These are phyloP conservation scores for Davidsoniella eucalypti DNA, from an alignment of 2,329 filamentous ascomycete genomes.

Conservation along the genomic window DNA sequence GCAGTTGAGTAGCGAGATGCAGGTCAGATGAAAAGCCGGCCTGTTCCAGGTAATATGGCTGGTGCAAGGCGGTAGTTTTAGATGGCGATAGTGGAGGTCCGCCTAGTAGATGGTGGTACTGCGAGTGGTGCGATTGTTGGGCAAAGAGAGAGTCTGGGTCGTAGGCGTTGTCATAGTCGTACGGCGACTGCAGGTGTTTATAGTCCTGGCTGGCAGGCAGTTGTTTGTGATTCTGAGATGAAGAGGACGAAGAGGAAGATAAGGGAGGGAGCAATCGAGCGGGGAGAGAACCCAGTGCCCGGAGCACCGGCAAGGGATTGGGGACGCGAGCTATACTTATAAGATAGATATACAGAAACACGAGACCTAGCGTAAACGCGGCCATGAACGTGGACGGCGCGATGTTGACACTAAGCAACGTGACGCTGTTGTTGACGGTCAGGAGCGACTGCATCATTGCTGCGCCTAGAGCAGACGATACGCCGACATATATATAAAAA, in stretches of 20 bases:
- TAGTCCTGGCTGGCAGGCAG: neutral
- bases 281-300: conserved; percentile 7
- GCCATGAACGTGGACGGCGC: conserved; percentile 41
- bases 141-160: neutral
- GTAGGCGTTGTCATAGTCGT: conserved; percentile 4
- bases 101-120: neutral
- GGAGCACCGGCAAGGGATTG: conserved; percentile 10
- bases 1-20: conserved; percentile 9
- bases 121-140: neutral
- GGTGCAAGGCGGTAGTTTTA: conserved; percentile 4
- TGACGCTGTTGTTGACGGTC: conserved; percentile 45
- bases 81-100: neutral
- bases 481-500: too few relatives aligned
- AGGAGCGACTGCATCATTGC: conserved; percentile 39
- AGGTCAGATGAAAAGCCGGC: conserved; percentile 12
- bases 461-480: too few relatives aligned
- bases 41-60: conserved; percentile 10
- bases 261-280: neutral
- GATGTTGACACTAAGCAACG: conserved; percentile 41
- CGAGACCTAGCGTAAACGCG: conserved; percentile 30
- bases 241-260: neutral
- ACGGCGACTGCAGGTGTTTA: neutral
- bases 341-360: conserved; percentile 35
- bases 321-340: conserved; percentile 9
- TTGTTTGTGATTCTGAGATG: neutral